Evolutionary conservation across 2,329 filamentous ascomycete genomes (phyloP).

Genomic region (Exophiala spinifera): DNA sequence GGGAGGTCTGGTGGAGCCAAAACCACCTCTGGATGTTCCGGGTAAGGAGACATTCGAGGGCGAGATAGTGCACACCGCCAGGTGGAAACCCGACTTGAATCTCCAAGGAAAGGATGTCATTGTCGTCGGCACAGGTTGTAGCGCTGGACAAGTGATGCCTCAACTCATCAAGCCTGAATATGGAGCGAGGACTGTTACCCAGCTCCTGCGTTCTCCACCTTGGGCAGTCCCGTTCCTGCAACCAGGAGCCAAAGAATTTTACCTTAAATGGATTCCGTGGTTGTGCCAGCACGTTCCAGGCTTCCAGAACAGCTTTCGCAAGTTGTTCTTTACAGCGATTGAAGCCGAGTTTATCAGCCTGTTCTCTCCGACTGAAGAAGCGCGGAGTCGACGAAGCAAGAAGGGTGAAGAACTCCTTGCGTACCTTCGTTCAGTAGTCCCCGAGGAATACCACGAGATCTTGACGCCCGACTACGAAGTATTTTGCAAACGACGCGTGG

Average conservation of each 20-base stretch:
- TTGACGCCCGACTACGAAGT: constrained; percentile 61
- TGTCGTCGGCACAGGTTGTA: constrained; percentile 58
- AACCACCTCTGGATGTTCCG: constrained; percentile 48
- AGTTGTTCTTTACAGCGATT: constrained; percentile 43
- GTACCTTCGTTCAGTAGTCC: constrained; percentile 50
- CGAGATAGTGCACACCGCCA: constrained; percentile 56
- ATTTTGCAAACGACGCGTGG: constrained; percentile 63
- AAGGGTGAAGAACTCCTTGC: constrained; percentile 45
- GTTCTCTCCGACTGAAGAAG: constrained; percentile 46
- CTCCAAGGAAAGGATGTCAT: constrained; percentile 55
- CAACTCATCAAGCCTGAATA: constrained; percentile 45
- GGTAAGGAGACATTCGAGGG: constrained; percentile 55
- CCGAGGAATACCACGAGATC: constrained; percentile 59
- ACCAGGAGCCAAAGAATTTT: constrained; percentile 41
- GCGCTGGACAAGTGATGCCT: constrained; percentile 57
- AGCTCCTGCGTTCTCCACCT: constrained; percentile 57
- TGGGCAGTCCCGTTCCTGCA: constrained; percentile 49
- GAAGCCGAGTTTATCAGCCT: constrained; percentile 40
- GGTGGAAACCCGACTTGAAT: constrained; percentile 51
- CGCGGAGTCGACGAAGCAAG: constrained; percentile 38
- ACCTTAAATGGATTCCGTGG: constrained; percentile 47
- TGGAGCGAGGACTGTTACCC: constrained; percentile 56
- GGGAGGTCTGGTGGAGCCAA: constrained; percentile 52
- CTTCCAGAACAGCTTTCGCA: constrained; percentile 46
- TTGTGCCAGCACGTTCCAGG: constrained; percentile 52